Conservation (phyloP, 768 basidiomycete species). For the Pulveroboletus sp. region DNA sequence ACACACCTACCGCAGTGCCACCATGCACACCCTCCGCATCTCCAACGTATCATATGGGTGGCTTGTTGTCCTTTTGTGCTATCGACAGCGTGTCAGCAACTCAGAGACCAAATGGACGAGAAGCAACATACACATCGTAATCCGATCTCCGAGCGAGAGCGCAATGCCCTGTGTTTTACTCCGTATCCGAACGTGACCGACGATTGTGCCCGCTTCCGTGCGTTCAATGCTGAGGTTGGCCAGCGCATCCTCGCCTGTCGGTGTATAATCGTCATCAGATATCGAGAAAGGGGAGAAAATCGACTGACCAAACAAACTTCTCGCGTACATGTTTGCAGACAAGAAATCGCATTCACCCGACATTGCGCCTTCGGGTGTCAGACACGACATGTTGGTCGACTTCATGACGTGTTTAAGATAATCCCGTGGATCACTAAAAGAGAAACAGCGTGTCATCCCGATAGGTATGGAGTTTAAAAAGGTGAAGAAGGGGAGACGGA, state of each 20-base stretch:
- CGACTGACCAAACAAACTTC: conserved; percentile 81
- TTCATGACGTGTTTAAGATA: conserved; percentile 96
- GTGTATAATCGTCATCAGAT: too few species aligned
- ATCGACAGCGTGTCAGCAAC: not conserved
- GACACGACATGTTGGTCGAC: conserved; percentile 95
- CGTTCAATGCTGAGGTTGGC: conserved; percentile 94
- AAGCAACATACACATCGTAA: conserved; percentile 52
- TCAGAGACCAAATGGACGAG: not conserved
- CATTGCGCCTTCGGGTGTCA: conserved; percentile 84
- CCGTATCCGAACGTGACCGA: conserved; percentile 93
- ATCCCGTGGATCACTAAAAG: conserved; percentile 70
- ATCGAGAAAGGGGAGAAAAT: too few species aligned
- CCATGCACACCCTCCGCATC: too few species aligned
- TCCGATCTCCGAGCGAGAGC: conserved; percentile 87
- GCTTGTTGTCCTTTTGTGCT: conserved; percentile 46
- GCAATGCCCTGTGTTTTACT: conserved; percentile 99
- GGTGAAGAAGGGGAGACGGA: conserved; percentile 38
- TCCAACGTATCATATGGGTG: conserved; percentile 9
- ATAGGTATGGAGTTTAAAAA: not conserved
- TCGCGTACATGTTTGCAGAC: conserved; percentile 94
- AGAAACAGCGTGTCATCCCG: not conserved
- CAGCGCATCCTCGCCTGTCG: conserved; percentile 86
- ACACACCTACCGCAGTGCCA: too few species aligned
- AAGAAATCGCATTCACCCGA: conserved; percentile 98
- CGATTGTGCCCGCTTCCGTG: conserved; percentile 75